Evolutionary conservation across 148 eudicot species (phyloP).

Genomic region (Persicaria tinctoria): DNA sequence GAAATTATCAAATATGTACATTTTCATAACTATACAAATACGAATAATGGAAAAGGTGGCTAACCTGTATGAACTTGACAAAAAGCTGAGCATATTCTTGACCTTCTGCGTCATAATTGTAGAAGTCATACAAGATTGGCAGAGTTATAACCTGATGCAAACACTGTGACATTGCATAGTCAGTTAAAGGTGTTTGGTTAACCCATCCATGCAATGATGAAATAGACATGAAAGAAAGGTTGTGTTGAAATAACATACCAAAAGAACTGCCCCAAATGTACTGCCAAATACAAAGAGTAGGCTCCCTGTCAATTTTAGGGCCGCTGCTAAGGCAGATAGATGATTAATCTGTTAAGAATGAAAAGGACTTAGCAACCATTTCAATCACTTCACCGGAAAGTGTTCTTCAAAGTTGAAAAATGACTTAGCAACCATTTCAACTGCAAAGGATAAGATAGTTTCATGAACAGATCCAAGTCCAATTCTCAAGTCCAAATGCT

Average conservation of each 20-base stretch:
- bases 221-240: background rate
- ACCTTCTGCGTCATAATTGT: constrained; percentile 71
- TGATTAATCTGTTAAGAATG: constrained; percentile 44
- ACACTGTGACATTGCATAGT: constrained; percentile 31
- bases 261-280: constrained; percentile 60
- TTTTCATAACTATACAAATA: background rate
- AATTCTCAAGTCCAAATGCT: too few relatives aligned
- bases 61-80: constrained; percentile 70
- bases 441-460: too few relatives aligned
- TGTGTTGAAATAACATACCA: constrained; percentile 33
- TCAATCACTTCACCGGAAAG: background rate
- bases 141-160: constrained; percentile 62
- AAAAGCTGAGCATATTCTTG: constrained; percentile 61
- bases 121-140: constrained; percentile 80
- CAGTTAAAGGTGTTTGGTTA: background rate
- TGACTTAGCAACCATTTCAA: background rate
- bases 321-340: constrained; percentile 52
- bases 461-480: too few relatives aligned
- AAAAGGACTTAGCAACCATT: background rate
- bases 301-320: constrained; percentile 65
- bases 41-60: background rate
- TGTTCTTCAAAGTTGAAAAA: background rate
- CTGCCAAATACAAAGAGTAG: constrained; percentile 67
- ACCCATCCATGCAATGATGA: background rate
- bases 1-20: background rate